phyloP scores from a whole-genome alignment of 352 stramenopile species.

The Pythium phragmiticola region DNA sequence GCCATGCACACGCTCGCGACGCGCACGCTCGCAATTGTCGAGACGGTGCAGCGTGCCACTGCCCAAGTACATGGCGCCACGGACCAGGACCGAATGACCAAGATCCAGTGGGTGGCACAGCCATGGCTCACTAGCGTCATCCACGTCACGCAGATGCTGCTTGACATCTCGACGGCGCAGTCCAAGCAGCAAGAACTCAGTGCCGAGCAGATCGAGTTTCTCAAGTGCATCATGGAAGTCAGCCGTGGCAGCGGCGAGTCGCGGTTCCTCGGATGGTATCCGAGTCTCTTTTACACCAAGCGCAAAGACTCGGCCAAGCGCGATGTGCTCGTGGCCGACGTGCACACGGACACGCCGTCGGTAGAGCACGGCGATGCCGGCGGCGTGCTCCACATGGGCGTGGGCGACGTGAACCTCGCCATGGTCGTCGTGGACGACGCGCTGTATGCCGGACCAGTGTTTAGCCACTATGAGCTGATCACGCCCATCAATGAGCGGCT shows the following conservation, averaged over 20 bases:
- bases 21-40: not conserved
- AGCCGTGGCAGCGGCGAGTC: constrained; percentile 15
- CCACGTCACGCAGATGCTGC: constrained; percentile 14
- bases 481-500: constrained; percentile 30
- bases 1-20: constrained; percentile 7
- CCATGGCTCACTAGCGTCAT: constrained; percentile 24
- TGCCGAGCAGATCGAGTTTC: constrained; percentile 22
- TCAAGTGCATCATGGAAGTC: constrained; percentile 29
- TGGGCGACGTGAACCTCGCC: constrained; percentile 27
- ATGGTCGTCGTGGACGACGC: constrained; percentile 31
- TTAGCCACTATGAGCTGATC: constrained; percentile 40
- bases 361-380: constrained; percentile 32
- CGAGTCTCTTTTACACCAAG: constrained; percentile 31
- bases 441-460: constrained; percentile 38
- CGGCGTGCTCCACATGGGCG: constrained; percentile 32
- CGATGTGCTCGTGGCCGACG: constrained; percentile 32
- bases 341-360: constrained; percentile 33
- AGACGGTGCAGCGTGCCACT: too few relatives aligned
- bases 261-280: constrained; percentile 35
- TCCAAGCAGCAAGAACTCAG: constrained; percentile 2
- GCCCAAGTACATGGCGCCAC: too few relatives aligned
- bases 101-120: constrained; percentile 4
- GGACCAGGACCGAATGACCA: too few relatives aligned
- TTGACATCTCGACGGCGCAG: constrained; percentile 17
- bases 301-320: constrained; percentile 31